Percentiles rank a stretch among this genome's conserved stretches.
Conservation (phyloP, 345 rosid genomes). For the Pseudoturritis turrita region DNA sequence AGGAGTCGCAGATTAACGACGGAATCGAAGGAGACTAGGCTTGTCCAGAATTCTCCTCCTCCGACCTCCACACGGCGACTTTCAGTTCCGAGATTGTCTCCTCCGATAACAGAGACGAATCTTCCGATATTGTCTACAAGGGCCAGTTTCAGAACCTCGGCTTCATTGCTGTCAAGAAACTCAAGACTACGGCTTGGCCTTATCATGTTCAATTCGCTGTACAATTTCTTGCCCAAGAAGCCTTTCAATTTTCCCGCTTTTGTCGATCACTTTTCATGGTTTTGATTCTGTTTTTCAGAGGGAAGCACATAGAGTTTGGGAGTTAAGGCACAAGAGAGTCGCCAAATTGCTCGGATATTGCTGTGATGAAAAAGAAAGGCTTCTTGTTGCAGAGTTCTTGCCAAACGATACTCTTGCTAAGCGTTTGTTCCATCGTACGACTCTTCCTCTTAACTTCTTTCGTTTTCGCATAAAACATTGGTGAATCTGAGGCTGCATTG, state of each 20-base stretch:
- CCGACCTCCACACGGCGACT: slow-evolving; percentile 57
- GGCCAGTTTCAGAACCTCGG: slow-evolving; percentile 46
- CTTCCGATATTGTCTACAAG: slow-evolving; percentile 47
- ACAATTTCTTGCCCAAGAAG: neutral
- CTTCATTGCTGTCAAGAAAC: slow-evolving; percentile 61
- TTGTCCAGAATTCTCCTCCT: slow-evolving; percentile 39
- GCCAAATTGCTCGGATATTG: slow-evolving; percentile 89
- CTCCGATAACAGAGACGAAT: slow-evolving; percentile 41
- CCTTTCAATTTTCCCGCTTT: neutral
- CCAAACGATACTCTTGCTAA: slow-evolving; percentile 78
- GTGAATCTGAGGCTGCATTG: neutral
- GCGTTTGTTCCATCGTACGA: slow-evolving; percentile 80
- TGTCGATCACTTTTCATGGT: neutral
- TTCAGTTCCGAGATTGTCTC: slow-evolving; percentile 57
- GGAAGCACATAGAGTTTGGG: slow-evolving; percentile 75
- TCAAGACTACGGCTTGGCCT: slow-evolving; percentile 54
- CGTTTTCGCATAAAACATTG: neutral
- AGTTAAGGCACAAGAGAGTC: slow-evolving; percentile 58
- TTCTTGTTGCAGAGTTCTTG: slow-evolving; percentile 79
- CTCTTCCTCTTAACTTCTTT: neutral
- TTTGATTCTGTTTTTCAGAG: slow-evolving; percentile 36
- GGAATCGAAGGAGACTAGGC: too few species aligned
- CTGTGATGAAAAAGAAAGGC: slow-evolving; percentile 79
- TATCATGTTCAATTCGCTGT: slow-evolving; percentile 57
- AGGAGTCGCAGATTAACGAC: too few species aligned